Evolutionary conservation across 2,329 filamentous ascomycete species (phyloP), one percentile per base, ranked within the genome.

Genomic region (Paecilomyces variotii): DNA sequence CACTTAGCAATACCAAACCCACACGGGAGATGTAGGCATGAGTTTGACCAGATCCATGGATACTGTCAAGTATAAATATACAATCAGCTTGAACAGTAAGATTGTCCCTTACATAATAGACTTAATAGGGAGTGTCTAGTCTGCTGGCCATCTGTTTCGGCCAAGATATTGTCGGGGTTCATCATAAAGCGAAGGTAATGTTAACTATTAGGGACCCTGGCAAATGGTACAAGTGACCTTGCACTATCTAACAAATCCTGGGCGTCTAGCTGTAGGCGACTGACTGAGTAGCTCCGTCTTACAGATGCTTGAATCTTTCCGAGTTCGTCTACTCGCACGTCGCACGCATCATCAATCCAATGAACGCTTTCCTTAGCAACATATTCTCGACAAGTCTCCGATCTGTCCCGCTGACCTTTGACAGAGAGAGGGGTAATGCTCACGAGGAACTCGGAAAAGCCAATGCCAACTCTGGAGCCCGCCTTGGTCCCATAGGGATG

Each of bases 1-100:
- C 19, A 19, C 19, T 19, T 19, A 19, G 19, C 19, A 19, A 19
- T 19, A 19, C 19, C 19, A 19, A 19, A 19, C 19, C 19, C 19
- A 19, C 19, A 19, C 19, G 19, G 19, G 19, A 19, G 19, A 19
- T 19, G 19, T 19, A 19, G 19, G 19, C 19, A 19, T 19, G 62
- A 72, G 45, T 72, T 67, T 63, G 71, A 75, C 54, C 61, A 64
- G 24, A 56, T 74, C 14, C 63, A 74, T 0, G 70, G 70, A 50
- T 59, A 69, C 10, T 34, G 9, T 34, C 9, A 34, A 34, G 32
- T 34, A 19, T 19, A 19, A 19, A 19, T 19, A 19, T 19, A 19
- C 19, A 19, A 19, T 19, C 19, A 19, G 19, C 19, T 19, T 19
- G 19, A 19, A 19, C 19, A 19, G 19, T 19, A 19, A 19, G 19